These are phyloP conservation scores for Penicillium odoratum DNA, from an alignment of 495 filamentous ascomycete species.

Conservation along the genomic window DNA sequence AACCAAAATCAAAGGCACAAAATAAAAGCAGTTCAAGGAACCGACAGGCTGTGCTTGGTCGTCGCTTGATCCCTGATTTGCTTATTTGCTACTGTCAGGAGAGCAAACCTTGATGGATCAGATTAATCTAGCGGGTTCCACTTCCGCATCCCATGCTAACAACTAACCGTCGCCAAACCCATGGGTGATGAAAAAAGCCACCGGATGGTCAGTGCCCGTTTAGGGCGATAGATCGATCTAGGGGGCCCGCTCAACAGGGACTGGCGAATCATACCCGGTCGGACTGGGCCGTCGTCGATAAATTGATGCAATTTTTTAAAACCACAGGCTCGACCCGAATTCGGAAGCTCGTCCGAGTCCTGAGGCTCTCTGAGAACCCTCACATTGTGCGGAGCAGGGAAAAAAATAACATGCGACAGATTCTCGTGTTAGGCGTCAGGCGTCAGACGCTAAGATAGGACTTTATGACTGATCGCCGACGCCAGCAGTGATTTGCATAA, in stretches of 20 bases:
- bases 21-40: background rate
- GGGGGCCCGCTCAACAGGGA: background rate
- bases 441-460: conserved; percentile 7
- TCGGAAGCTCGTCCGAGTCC: background rate
- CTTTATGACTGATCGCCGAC: conserved; percentile 23
- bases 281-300: background rate
- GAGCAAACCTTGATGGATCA: conserved; percentile 12
- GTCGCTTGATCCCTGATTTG: background rate
- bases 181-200: conserved; percentile 9
- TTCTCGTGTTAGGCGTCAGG: background rate
- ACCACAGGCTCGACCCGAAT: background rate
- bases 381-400: background rate
- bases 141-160: background rate
- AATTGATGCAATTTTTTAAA: background rate
- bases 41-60: background rate
- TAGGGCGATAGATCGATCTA: conserved; percentile 12
- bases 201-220: conserved; percentile 2
- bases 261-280: background rate
- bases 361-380: background rate
- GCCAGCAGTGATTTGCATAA: conserved; percentile 14
- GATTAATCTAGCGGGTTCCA: conserved; percentile 8
- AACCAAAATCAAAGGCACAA: background rate
- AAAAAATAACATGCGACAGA: background rate
- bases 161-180: conserved; percentile 1
- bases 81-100: background rate